Base-by-base conservation (phyloP, 805 yeast species). In the Metschnikowia cerradonensis region DNA sequence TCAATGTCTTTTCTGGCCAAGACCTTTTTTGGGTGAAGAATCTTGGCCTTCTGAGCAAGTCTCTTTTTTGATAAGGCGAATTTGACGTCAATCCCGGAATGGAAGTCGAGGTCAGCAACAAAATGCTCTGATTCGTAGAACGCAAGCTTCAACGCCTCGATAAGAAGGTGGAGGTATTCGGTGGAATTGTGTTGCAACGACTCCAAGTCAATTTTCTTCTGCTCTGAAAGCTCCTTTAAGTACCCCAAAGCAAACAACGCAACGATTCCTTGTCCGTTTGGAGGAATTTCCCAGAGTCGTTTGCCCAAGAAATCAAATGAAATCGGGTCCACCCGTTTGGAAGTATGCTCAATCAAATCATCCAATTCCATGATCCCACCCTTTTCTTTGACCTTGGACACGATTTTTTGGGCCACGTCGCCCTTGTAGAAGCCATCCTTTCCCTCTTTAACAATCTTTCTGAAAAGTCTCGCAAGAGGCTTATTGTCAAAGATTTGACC, bases 221-320 rank as follows among this genome's bases (percentile, higher is more conserved):
- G 52, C 15, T 68, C 68, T 32, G 80, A 80, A 52, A 88, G 71
- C 35, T 79, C 78, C 56, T 75, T 76, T 54, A 88, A 76, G 41
- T 84, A 72, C 0, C 92, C 94, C 45, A 86, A 66, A 0, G 92
- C 83, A 15, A 86, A 68, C 45, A 88, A 69, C 0, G 91, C 94
- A 41, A 88, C 87, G 13, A 88, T 66, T 7, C 95, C 95, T 48
- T 88, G 89, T 3, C 92, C 89, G 65, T 83, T 87, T 13, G 96
- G 96, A 10, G 96, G 94, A 54, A 87, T 82, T 64, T 88, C 94
- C 88, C 91, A 84, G 23, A 88, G 71, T 30, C 73, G 76, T 44
- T 67, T 60, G 10, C 79, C 86, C 43, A 78, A 69, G 49, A 82
- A 74, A 33, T 78, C 75, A 48, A 79, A 65, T 15, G 68, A 67